Base-by-base conservation (phyloP, 495 filamentous ascomycete species). In the Talaromyces liani region DNA sequence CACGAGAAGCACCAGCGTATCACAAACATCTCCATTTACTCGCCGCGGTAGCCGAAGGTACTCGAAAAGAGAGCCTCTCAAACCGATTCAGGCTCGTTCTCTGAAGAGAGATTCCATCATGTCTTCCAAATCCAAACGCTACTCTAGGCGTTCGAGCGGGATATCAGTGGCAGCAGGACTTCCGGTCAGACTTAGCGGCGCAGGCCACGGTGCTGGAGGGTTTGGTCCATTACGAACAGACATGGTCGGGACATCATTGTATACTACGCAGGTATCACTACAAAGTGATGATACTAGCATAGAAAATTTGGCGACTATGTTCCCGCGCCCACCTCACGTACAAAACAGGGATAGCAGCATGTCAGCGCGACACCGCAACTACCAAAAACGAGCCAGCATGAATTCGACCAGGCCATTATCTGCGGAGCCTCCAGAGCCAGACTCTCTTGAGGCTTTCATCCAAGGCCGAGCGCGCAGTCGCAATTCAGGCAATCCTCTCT, bases 121-220 rank as follows among this genome's bases (percentile, higher is more conserved):
- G 49, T 80, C 77, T 24, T 73, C 76, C 7, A 69, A 73, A 36
- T 80, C 75, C 0, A 79, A 70, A 62, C 66, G 74, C 58, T 70
- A 75, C 60, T 82, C 79, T 0, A 79, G 72, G 62, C 75, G 78
- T 7, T 76, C 78, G 0, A 81, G 80, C 63, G 78, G 78, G 2
- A 77, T 79, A 29, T 77, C 73, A 22, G 66, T 77, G 56, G 73
- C 74, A 29, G 68, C 77, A 29, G 73, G 75, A 8, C 62, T 79
- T 9, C 76, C 77, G 1, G 70, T 76, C 2, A 68, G 78, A 60
- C 68, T 77, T 22, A 79, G 77, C 62, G 80, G 79, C 20, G 75
- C 79, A 29, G 79, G 79, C 1, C 80, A 81, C 66, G 79, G 79
- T 9, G 76, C 77, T n/a, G 79, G 78, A 60, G 77, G 76, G 9